phyloP scores from a whole-genome alignment of 306 rosid genomes.

The Luffa aegyptiaca region DNA sequence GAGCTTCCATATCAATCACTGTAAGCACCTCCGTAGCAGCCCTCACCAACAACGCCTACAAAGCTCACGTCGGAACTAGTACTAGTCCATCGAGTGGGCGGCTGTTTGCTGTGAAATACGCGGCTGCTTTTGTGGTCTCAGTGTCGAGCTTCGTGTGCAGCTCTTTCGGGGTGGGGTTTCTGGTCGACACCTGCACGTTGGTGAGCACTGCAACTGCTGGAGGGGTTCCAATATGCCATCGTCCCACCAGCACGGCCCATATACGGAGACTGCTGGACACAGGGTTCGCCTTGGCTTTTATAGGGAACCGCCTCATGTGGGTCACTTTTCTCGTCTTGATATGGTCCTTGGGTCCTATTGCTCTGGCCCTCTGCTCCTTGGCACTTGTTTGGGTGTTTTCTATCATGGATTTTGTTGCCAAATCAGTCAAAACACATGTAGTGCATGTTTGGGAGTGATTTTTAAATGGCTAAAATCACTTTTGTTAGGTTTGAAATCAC shows the following conservation, averaged over 20 bases:
- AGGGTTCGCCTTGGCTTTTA: constrained; percentile 49
- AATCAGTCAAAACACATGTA: neutral
- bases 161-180: constrained; percentile 50
- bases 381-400: constrained; percentile 44
- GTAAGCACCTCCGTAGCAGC: constrained; percentile 39
- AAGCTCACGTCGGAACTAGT: no score
- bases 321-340: constrained; percentile 44
- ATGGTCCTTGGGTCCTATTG: constrained; percentile 65
- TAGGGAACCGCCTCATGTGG: constrained; percentile 54
- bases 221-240: neutral
- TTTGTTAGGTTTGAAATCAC: no score
- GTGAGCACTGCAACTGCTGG: constrained; percentile 32
- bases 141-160: constrained; percentile 60
- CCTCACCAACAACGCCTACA: constrained; percentile 39
- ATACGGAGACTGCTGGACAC: constrained; percentile 35
- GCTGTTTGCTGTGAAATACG: constrained; percentile 39
- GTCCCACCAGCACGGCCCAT: constrained; percentile 6
- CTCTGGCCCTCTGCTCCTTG: constrained; percentile 36
- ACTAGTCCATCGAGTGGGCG: no score
- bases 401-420: constrained; percentile 40
- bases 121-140: constrained; percentile 39
- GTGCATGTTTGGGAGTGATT: no score
- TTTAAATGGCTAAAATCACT: no score
- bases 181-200: constrained; percentile 47
- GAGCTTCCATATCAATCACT: constrained; percentile 49